A percentile compares a stretch with the other conserved stretches of the same genome.
phyloP scores from a whole-genome alignment of 257 asterid species.

The Solanum peruvianum region DNA sequence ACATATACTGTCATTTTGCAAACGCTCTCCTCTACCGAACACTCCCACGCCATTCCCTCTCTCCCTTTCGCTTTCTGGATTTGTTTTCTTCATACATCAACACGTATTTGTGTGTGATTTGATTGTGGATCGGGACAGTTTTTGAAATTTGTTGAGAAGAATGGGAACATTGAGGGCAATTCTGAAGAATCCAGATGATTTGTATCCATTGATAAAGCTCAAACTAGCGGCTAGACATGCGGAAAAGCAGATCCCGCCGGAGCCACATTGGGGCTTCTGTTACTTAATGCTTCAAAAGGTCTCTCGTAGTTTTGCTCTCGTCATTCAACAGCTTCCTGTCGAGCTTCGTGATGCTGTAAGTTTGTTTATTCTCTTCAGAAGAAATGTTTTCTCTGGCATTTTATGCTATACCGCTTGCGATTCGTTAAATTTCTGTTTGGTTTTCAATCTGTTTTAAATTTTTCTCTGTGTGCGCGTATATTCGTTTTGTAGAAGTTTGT shows the following conservation, averaged over 20 bases:
- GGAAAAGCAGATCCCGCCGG: constrained; percentile 81
- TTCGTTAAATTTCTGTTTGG: neutral
- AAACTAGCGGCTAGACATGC: constrained; percentile 58
- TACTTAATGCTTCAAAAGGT: constrained; percentile 84
- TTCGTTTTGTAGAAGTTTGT: neutral
- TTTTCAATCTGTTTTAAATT: neutral
- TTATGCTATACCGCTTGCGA: neutral
- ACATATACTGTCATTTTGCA: neutral
- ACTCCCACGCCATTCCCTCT: neutral
- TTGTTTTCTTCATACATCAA: neutral
- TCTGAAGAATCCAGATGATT: constrained; percentile 74
- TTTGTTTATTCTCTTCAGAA: neutral
- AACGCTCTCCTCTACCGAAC: neutral
- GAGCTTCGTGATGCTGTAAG: constrained; percentile 96
- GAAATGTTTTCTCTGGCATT: neutral
- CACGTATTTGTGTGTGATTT: neutral
- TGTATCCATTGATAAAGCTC: constrained; percentile 75
- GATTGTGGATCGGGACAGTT: neutral
- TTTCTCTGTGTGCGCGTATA: neutral
- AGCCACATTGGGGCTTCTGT: constrained; percentile 95
- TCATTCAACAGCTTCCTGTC: constrained; percentile 84
- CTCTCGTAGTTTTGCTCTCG: constrained; percentile 80
- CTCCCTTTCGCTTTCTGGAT: neutral
- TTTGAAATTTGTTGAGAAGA: constrained; percentile 7
- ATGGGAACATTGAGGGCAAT: constrained; percentile 73